These are phyloP conservation scores for Geosmithia flava DNA, from an alignment of 2,329 filamentous ascomycete genomes.

Conservation along the genomic window DNA sequence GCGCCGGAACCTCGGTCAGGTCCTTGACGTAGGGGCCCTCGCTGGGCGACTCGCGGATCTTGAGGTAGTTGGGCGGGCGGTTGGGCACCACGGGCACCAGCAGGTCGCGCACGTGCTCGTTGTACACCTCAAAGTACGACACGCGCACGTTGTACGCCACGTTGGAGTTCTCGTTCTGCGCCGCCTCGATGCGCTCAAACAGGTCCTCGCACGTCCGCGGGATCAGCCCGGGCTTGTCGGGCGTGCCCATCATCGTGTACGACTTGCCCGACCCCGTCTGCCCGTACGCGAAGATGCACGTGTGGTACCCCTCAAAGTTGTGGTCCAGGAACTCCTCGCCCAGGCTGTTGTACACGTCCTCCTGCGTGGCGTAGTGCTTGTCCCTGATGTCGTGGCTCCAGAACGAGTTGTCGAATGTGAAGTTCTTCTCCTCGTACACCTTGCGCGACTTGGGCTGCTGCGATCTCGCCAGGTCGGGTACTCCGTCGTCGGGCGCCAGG, in stretches of 20 bases:
- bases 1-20: conserved; percentile 83
- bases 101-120: conserved; percentile 93
- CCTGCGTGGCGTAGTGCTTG: conserved; percentile 80
- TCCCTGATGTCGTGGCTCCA: conserved; percentile 82
- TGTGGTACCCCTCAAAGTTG: conserved; percentile 99
- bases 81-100: conserved; percentile 61
- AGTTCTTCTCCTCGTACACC: conserved; percentile 73
- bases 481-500: conserved; percentile 49
- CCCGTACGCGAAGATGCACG: conserved; percentile 96
- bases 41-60: conserved; percentile 89
- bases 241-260: conserved; percentile 93
- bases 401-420: conserved; percentile 96
- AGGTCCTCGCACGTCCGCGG: conserved; percentile 92
- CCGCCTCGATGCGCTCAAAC: conserved; percentile 79
- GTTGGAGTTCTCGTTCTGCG: conserved; percentile 68
- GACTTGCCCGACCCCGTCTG: conserved; percentile 97
- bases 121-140: conserved; percentile 99
- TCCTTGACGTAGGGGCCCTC: conserved; percentile 97
- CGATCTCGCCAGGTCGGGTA: conserved; percentile 22
- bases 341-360: conserved; percentile 85
- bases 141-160: conserved; percentile 96
- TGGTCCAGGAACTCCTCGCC: conserved; percentile 97
- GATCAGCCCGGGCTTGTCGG: conserved; percentile 80
- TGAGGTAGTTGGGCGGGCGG: conserved; percentile 80
- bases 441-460: conserved; percentile 47